A percentile compares a stretch with the other conserved stretches of the same genome.
Evolutionary conservation across 108 stramenopile species (phyloP).

Genomic region (Fistulifera pelliculosa): DNA sequence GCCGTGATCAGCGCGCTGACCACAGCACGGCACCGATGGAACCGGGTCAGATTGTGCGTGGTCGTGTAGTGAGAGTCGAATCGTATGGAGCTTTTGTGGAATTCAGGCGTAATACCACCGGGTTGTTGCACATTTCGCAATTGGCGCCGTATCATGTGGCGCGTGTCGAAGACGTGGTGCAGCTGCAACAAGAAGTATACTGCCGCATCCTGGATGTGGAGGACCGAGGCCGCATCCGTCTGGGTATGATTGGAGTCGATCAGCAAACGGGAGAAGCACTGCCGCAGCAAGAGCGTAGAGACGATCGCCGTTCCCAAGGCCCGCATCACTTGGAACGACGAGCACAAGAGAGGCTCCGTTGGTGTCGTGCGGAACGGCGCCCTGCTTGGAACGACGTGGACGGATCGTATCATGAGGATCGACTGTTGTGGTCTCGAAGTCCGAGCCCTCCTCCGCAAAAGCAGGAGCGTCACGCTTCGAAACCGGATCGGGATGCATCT

Average conservation of each 20-base stretch:
- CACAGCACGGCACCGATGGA: neutral
- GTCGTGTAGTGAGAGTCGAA: constrained; percentile 59
- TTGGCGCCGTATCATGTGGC: constrained; percentile 39
- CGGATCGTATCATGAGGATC: no score
- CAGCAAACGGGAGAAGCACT: constrained; percentile 36
- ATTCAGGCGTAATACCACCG: constrained; percentile 25
- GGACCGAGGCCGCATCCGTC: constrained; percentile 38
- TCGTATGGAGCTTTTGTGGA: constrained; percentile 73
- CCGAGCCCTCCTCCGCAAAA: no score
- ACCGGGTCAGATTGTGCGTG: constrained; percentile 28
- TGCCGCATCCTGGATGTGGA: constrained; percentile 46
- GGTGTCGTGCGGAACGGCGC: neutral
- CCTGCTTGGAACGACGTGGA: neutral
- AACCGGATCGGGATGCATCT: neutral
- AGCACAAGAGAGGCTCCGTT: constrained; percentile 1
- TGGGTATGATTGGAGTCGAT: constrained; percentile 60
- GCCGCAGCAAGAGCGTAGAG: neutral
- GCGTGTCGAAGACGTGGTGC: constrained; percentile 46
- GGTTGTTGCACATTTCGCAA: constrained; percentile 57
- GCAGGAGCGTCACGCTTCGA: no score
- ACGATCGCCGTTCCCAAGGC: neutral
- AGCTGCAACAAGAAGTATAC: constrained; percentile 36
- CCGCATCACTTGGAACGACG: constrained; percentile 18
- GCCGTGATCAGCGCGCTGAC: neutral
- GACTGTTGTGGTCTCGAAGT: no score